Evolutionary conservation across 352 stramenopile genomes (phyloP), one percentile per base, ranked within the genome.

Genomic region (Phytophthora tubulina): DNA sequence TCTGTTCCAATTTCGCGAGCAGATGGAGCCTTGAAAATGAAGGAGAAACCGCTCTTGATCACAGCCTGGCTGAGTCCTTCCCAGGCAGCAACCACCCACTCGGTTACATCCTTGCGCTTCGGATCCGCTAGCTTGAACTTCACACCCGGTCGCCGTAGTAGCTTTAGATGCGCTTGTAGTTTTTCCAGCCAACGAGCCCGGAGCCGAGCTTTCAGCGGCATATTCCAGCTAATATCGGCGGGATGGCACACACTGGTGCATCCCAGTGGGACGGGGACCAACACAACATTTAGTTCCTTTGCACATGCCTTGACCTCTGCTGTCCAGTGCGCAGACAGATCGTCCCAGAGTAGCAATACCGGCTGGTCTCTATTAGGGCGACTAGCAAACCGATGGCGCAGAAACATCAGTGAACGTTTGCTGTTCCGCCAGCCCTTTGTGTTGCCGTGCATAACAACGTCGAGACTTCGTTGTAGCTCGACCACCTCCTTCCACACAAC

Each of bases 291-390:
- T 36, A 72, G 72, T 0, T 21, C n/a, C 3, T 59, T 17, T 4
- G 74, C 74, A 46, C 63, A 80, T 4, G 35, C 48, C 14, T 57
- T 53, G 5, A 78, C 69, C 2, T 80, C 54, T 3, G 41, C 32
- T 3, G 74, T 73, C 71, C 71, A 85, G 33, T 81, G 78, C 3
- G 53, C 67, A 3, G 62, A 65, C 49, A 83, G 73, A 15, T 74
- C 75, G 39, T 82, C 71, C 31, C 71, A 63, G 4, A 79, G 33
- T 3, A 85, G 48, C 11, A 82, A 48, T 1, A 82, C 55, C 0
- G 76, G 64, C 15, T 45, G 6, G 4, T 55, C 44, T 46, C 7
- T 30, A 27, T 63, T 27, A 15, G 31, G 15, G 6, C 32, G 42
- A 55, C n/a, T 38, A 21, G 57, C 41, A 79, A 81, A 59, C 78